A percentile compares a stretch with the other conserved stretches of the same genome.
These are phyloP conservation scores for Pichia sp. DNA, from an alignment of 1,139 yeast species.

Conservation along the genomic window DNA sequence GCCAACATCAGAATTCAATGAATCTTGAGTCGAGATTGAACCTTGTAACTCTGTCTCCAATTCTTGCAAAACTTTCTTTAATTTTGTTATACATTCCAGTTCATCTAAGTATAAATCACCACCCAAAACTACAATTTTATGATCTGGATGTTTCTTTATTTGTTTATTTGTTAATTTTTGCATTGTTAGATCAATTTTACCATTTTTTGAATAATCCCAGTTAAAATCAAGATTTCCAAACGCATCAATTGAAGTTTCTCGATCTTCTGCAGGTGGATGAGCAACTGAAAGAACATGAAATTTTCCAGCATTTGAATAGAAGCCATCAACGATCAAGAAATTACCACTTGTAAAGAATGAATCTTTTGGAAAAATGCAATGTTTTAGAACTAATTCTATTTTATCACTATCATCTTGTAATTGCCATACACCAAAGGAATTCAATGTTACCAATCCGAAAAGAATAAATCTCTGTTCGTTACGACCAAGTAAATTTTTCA, in stretches of 20 bases:
- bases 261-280: conserved; percentile 83
- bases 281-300: conserved; percentile 74
- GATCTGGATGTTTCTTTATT: conserved; percentile 34
- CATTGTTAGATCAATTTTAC: conserved; percentile 54
- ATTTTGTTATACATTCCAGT: conserved; percentile 55
- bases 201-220: conserved; percentile 44
- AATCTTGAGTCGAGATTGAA: background rate
- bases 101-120: conserved; percentile 66
- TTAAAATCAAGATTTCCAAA: conserved; percentile 77
- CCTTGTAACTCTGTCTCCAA: conserved; percentile 13
- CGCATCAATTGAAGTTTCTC: conserved; percentile 59
- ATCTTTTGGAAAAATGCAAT: conserved; percentile 59
- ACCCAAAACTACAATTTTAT: conserved; percentile 65
- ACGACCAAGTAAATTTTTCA: conserved; percentile 80
- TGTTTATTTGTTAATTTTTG: conserved; percentile 53
- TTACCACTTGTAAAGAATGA: conserved; percentile 75
- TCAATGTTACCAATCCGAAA: conserved; percentile 66
- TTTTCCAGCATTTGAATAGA: conserved; percentile 62
- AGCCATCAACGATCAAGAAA: conserved; percentile 78
- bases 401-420: conserved; percentile 78
- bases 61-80: conserved; percentile 46
- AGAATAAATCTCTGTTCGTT: conserved; percentile 70
- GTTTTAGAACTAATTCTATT: conserved; percentile 64
- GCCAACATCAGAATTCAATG: background rate
- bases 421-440: conserved; percentile 61